phyloP scores from a whole-genome alignment of 352 stramenopile species.

The Globisporangium orthogonon region DNA sequence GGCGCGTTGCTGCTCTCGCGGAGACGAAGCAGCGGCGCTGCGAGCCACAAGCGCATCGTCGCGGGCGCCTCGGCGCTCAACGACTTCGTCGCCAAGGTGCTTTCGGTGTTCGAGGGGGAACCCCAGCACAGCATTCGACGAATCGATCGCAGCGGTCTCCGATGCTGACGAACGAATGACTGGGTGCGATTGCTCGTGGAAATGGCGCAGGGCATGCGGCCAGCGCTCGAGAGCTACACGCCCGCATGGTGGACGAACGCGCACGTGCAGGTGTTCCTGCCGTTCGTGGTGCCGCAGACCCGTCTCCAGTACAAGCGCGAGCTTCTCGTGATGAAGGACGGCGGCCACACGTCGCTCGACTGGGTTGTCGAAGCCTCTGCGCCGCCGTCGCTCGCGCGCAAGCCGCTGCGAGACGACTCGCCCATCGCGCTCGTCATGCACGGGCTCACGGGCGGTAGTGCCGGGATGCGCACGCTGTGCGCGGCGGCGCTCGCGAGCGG shows the following conservation, averaged over 20 bases:
- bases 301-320: constrained; percentile 52
- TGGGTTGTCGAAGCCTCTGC: constrained; percentile 45
- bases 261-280: constrained; percentile 68
- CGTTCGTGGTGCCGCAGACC: constrained; percentile 58
- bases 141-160: background rate
- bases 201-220: constrained; percentile 27
- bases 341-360: constrained; percentile 60
- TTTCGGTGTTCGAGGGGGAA: background rate
- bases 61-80: constrained; percentile 61
- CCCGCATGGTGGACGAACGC: constrained; percentile 75
- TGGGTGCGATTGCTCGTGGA: background rate
- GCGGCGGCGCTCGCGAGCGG: constrained; percentile 48
- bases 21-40: background rate
- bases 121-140: background rate
- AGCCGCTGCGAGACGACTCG: constrained; percentile 16
- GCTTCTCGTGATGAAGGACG: constrained; percentile 47
- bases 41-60: constrained; percentile 45
- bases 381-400: background rate
- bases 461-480: constrained; percentile 55
- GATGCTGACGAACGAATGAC: background rate
- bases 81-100: constrained; percentile 38
- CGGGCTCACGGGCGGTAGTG: constrained; percentile 60
- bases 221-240: constrained; percentile 45
- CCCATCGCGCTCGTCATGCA: constrained; percentile 67
- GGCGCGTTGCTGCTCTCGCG: constrained; percentile 22